phyloP scores from a whole-genome alignment of 768 basidiomycete genomes.

The Leccinum uliginosum region DNA sequence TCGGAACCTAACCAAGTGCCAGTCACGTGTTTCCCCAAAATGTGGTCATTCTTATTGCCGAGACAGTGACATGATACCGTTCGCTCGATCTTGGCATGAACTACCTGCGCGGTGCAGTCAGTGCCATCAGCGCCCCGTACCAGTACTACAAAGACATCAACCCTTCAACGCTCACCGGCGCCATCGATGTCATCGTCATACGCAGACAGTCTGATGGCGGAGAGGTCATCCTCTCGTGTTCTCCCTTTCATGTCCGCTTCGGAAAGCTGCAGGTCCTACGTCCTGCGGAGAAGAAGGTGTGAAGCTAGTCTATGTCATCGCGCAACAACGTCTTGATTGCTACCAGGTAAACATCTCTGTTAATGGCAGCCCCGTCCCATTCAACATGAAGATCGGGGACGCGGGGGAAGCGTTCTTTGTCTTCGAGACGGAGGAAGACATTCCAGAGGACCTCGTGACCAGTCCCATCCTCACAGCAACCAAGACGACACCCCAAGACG shows the following conservation, averaged over 20 bases:
- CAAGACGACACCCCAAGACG: constrained; percentile 24
- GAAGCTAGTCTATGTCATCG: constrained; percentile 1
- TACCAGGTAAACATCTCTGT: constrained; percentile 83
- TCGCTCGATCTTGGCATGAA: constrained; percentile 50
- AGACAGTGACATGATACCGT: background rate
- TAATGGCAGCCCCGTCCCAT: constrained; percentile 83
- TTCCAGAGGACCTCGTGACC: constrained; percentile 90
- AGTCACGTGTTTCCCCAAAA: constrained; percentile 23
- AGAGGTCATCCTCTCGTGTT: constrained; percentile 73
- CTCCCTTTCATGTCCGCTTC: constrained; percentile 96
- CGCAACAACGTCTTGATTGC: background rate
- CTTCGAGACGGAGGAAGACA: constrained; percentile 93
- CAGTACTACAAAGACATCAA: constrained; percentile 94
- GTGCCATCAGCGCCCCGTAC: constrained; percentile 79
- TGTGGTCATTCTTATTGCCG: background rate
- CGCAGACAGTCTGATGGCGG: constrained; percentile 63
- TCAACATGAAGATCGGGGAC: constrained; percentile 97
- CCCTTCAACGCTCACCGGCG: constrained; percentile 94
- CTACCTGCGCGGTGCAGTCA: constrained; percentile 83
- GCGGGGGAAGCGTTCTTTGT: constrained; percentile 99
- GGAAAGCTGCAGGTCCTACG: constrained; percentile 95
- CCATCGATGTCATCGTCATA: constrained; percentile 98
- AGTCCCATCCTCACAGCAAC: constrained; percentile 82
- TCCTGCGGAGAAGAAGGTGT: constrained; percentile 89
- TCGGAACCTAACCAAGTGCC: background rate